These are phyloP conservation scores for Epicoccum nigrum DNA, from an alignment of 2,329 filamentous ascomycete species.

Conservation along the genomic window DNA sequence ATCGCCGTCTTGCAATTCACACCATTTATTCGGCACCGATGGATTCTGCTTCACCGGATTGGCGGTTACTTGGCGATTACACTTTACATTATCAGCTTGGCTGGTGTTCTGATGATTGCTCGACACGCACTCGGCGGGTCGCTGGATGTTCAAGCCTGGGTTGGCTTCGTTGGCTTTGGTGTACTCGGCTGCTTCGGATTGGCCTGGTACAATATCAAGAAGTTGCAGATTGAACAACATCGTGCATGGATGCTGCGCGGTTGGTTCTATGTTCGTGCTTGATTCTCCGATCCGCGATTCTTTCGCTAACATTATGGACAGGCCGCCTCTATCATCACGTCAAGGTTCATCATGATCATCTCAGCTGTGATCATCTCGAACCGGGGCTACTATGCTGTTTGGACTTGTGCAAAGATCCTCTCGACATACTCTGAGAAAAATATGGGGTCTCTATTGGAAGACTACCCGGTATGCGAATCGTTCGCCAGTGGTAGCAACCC, in stretches of 20 bases:
- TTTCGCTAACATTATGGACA: constrained; percentile 23
- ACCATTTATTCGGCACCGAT: constrained; percentile 53
- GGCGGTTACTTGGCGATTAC: constrained; percentile 63
- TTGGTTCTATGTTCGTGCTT: constrained; percentile 35
- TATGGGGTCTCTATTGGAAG: constrained; percentile 1
- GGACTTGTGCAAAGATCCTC: constrained; percentile 58
- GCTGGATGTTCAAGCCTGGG: constrained; percentile 55
- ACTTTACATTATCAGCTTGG: constrained; percentile 55
- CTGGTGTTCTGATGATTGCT: constrained; percentile 61
- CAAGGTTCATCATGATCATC: constrained; percentile 57
- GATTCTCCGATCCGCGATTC: background rate
- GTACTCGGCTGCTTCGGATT: constrained; percentile 54
- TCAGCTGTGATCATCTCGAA: constrained; percentile 50
- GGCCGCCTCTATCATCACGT: constrained; percentile 59
- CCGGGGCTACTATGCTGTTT: constrained; percentile 43
- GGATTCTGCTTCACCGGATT: constrained; percentile 63
- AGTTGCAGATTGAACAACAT: constrained; percentile 59
- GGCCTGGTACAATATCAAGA: constrained; percentile 63
- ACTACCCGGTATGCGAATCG: constrained; percentile 55
- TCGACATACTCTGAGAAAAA: constrained; percentile 36
- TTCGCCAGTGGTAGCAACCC: constrained; percentile 47
- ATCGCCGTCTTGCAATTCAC: constrained; percentile 52
- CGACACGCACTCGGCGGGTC: constrained; percentile 61
- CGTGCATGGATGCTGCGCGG: constrained; percentile 37
- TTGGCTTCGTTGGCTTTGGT: constrained; percentile 53